phyloP scores from a whole-genome alignment of 768 basidiomycete genomes.

The Phlebiopsis gigantea region DNA sequence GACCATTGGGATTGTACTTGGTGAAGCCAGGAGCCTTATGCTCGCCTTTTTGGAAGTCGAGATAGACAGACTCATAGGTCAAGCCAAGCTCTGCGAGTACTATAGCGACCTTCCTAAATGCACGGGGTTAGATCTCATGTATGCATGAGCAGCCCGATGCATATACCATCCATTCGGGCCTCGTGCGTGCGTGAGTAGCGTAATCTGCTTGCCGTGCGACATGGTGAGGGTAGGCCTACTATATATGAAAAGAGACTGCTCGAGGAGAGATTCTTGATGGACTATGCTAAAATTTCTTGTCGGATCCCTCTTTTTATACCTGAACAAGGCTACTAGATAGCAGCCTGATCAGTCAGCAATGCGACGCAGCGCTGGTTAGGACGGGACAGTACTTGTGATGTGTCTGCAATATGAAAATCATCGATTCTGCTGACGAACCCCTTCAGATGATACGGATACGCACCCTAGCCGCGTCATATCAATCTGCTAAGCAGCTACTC shows the following conservation, averaged over 20 bases:
- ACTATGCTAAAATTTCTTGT: neutral
- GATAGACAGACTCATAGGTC: conserved; percentile 14
- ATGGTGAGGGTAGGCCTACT: conserved; percentile 11
- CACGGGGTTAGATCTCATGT: neutral
- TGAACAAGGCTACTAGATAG: too few species aligned
- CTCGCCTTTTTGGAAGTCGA: conserved; percentile 14
- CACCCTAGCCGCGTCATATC: too few species aligned
- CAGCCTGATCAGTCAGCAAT: too few species aligned
- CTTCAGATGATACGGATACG: too few species aligned
- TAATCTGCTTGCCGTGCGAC: conserved; percentile 25
- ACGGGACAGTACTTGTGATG: too few species aligned
- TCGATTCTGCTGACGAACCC: too few species aligned
- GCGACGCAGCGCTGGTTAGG: too few species aligned
- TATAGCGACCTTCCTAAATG: conserved; percentile 14
- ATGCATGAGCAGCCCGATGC: too few species aligned
- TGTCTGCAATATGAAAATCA: too few species aligned
- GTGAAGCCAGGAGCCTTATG: conserved; percentile 13
- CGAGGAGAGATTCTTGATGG: neutral
- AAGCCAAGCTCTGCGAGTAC: conserved; percentile 16
- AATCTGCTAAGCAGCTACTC: too few species aligned
- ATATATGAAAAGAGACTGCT: too few species aligned
- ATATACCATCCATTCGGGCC: conserved; percentile 21
- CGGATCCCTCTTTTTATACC: neutral
- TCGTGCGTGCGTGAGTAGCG: conserved; percentile 18
- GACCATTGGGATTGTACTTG: conserved; percentile 25